Conservation (phyloP, 179 eudicot genomes). For the Pouteria campechiana region DNA sequence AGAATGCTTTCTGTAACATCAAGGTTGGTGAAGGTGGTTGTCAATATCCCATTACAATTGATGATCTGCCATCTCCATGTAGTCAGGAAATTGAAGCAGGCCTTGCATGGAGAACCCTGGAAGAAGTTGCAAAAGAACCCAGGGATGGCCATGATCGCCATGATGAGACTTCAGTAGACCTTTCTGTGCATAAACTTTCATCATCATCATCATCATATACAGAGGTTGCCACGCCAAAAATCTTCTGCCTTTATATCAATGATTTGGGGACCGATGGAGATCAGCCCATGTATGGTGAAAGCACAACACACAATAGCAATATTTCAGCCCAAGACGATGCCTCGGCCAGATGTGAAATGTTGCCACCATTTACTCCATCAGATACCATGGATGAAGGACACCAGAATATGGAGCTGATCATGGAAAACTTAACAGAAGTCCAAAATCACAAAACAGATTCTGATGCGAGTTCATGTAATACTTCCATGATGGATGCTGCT, state of each 20-base stretch:
- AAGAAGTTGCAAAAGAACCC: too few relatives aligned
- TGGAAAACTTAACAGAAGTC: neutral
- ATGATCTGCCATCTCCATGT: neutral
- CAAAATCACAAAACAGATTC: too few relatives aligned
- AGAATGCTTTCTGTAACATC: neutral
- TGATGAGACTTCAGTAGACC: slow-evolving; percentile 2
- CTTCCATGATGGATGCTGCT: neutral
- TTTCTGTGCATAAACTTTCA: slow-evolving; percentile 6
- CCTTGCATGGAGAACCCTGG: too few relatives aligned
- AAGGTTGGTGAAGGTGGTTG: neutral
- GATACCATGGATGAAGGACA: slow-evolving; percentile 7
- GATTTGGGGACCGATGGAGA: too few relatives aligned
- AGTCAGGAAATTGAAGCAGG: neutral
- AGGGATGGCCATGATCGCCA: too few relatives aligned
- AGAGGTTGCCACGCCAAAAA: slow-evolving; percentile 1
- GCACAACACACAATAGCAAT: too few relatives aligned
- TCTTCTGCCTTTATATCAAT: neutral
- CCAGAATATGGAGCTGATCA: neutral
- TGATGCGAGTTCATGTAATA: neutral
- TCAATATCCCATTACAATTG: neutral
- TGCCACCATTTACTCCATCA: too few relatives aligned
- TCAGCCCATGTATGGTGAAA: too few relatives aligned
- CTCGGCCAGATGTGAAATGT: slow-evolving; percentile 2
- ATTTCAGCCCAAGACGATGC: slow-evolving; percentile 2
- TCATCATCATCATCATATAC: slow-evolving; percentile 5